These are phyloP conservation scores for Ampelomyces quisqualis DNA, from an alignment of 2,329 filamentous ascomycete genomes.

Conservation along the genomic window DNA sequence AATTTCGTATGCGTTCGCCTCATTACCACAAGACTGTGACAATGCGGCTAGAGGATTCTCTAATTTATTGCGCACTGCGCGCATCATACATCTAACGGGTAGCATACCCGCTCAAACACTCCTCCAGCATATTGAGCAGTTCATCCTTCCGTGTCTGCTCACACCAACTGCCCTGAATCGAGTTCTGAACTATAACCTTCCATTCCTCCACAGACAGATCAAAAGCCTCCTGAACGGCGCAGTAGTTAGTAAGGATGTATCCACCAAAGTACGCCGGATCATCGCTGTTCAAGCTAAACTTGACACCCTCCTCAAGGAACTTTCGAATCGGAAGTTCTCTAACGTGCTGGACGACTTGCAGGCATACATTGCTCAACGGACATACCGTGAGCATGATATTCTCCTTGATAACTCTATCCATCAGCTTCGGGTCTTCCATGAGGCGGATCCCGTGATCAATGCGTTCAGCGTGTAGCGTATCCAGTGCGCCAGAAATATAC, in stretches of 20 bases:
- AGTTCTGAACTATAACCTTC: conserved; percentile 61
- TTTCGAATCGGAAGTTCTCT: conserved; percentile 58
- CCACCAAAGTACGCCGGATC: conserved; percentile 60
- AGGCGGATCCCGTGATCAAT: conserved; percentile 76
- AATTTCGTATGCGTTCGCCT: too few species aligned
- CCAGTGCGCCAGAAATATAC: conserved; percentile 66
- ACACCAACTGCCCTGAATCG: conserved; percentile 71
- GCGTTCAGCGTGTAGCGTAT: conserved; percentile 61
- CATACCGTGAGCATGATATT: conserved; percentile 68
- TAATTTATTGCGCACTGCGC: too few species aligned
- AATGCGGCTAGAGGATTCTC: too few species aligned
- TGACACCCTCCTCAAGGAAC: conserved; percentile 64
- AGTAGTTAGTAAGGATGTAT: conserved; percentile 74
- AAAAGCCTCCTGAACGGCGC: conserved; percentile 72
- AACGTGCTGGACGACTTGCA: conserved; percentile 52
- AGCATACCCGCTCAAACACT: conserved; percentile 15
- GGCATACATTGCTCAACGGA: conserved; percentile 72
- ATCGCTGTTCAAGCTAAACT: conserved; percentile 68
- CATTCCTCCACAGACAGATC: conserved; percentile 64
- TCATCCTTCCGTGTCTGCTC: conserved; percentile 61
- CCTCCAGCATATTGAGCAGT: conserved; percentile 46
- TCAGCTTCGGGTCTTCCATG: conserved; percentile 59
- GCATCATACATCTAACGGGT: neutral
- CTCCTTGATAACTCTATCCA: conserved; percentile 59
- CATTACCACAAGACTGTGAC: too few species aligned